These are phyloP conservation scores for Panellus pusillus DNA, from an alignment of 768 basidiomycete genomes.

Conservation along the genomic window DNA sequence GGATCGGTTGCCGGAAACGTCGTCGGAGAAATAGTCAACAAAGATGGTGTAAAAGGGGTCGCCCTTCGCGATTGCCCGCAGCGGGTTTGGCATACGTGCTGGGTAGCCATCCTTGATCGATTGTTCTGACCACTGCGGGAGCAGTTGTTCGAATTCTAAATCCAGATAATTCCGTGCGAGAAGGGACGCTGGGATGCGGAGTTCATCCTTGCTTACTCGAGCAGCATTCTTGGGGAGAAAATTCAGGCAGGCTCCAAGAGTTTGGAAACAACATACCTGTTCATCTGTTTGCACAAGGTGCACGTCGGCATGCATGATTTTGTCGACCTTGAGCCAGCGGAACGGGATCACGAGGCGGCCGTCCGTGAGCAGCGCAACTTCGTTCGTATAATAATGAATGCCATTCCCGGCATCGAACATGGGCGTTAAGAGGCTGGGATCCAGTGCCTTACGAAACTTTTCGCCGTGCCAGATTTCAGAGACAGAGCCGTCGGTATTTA, in stretches of 20 bases:
- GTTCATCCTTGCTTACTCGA: neutral
- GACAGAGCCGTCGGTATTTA: slow-evolving; percentile 11
- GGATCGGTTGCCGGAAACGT: slow-evolving; percentile 31
- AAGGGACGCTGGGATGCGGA: neutral
- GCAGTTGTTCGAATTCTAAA: neutral
- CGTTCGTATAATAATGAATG: slow-evolving; percentile 22
- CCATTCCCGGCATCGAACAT: slow-evolving; percentile 8
- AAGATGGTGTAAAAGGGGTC: slow-evolving; percentile 3
- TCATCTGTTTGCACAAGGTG: neutral
- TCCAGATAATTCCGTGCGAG: slow-evolving; percentile 4
- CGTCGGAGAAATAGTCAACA: slow-evolving; percentile 22
- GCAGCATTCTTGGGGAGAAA: neutral
- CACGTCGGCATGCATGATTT: slow-evolving; percentile 9
- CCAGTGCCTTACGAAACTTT: slow-evolving; percentile 8
- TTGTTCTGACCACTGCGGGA: neutral
- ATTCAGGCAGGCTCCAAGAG: no score
- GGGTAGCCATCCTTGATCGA: neutral
- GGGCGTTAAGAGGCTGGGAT: slow-evolving; percentile 4
- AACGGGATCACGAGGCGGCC: slow-evolving; percentile 20
- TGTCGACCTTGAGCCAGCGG: slow-evolving; percentile 18
- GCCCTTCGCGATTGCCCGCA: slow-evolving; percentile 1
- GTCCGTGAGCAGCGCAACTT: slow-evolving; percentile 16
- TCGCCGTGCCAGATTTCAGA: slow-evolving; percentile 20
- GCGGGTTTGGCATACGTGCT: slow-evolving; percentile 13
- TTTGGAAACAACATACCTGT: neutral